These are phyloP conservation scores for Penicillium italicum DNA, from an alignment of 2,329 filamentous ascomycete species.

Conservation along the genomic window DNA sequence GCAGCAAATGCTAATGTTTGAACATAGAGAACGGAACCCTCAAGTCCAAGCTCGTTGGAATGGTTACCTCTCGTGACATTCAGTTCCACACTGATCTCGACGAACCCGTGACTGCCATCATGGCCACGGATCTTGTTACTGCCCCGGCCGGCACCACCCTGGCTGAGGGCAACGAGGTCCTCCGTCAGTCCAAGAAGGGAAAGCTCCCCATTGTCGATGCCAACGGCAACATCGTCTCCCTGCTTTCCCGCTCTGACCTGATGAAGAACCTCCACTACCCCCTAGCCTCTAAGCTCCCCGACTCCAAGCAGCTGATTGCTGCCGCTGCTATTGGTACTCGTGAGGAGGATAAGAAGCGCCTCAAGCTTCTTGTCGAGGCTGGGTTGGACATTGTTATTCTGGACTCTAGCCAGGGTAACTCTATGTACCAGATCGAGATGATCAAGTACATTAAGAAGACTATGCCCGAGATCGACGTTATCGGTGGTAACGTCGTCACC, in stretches of 20 bases:
- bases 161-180: slow-evolving; percentile 83
- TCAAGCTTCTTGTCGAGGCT: slow-evolving; percentile 85
- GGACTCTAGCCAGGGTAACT: slow-evolving; percentile 96
- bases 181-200: slow-evolving; percentile 96
- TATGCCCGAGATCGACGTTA: slow-evolving; percentile 84
- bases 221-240: slow-evolving; percentile 79
- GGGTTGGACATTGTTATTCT: slow-evolving; percentile 93
- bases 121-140: slow-evolving; percentile 93
- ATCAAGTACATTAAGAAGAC: slow-evolving; percentile 90
- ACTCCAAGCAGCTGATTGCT: slow-evolving; percentile 96
- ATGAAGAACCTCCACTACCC: slow-evolving; percentile 99
- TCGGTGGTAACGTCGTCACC: slow-evolving; percentile 97
- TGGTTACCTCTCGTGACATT: slow-evolving; percentile 96
- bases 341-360: slow-evolving; percentile 82
- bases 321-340: slow-evolving; percentile 94
- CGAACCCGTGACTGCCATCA: slow-evolving; percentile 78
- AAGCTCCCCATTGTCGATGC: slow-evolving; percentile 91
- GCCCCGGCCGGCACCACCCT: slow-evolving; percentile 79
- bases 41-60: slow-evolving; percentile 92
- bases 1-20: slow-evolving; percentile 19
- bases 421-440: slow-evolving; percentile 98
- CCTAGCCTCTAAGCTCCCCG: slow-evolving; percentile 88
- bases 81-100: slow-evolving; percentile 81
- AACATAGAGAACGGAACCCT: slow-evolving; percentile 78
- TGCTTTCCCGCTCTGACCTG: slow-evolving; percentile 90